Evolutionary conservation across 352 stramenopile species (phyloP), one percentile per base, ranked within the genome.

Genomic region (Phytophthora fragariaefolia): DNA sequence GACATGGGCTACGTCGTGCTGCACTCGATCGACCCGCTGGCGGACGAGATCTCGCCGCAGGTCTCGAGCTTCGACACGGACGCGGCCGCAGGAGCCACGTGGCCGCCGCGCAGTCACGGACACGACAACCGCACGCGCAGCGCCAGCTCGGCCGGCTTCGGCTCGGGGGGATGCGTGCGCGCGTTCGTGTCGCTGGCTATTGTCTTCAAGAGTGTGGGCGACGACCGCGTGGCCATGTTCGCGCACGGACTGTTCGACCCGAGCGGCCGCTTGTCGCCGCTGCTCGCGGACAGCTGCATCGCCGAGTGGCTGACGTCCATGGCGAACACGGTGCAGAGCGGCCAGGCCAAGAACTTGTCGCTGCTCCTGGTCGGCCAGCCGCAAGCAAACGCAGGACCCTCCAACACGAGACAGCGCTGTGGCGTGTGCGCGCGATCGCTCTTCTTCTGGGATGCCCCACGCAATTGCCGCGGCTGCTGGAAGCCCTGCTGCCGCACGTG

Each of bases 341-440:
- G 85, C 5, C 82, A 93, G 30, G 83, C 85, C 28, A 93, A 93
- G 80, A 91, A 85, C 58, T 64, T 93, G 30, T 87, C 85, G 24
- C 57, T 80, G 42, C 63, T 92, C 36, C 68, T 93, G 18, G 63
- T 80, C 63, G 61, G 79, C 51, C 45, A 69, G 22, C 63, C 50
- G 15, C 34, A 78, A 9, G 2, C 28, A 13, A 45, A 17, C 32
- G 9, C 20, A 26, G 52, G 68, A 8, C 34, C 51, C 9, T 62
- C 38, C 1, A 60, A 15, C 43, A 50, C 62, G 1, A 54, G 65
- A 55, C 38, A 64, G 49, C 71, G 69, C n/a, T 93, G 85, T 36
- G 79, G 73, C 0, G 77, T 93, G 0, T 93, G 85, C 17, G 78
- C 78, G 27, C 66, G 74, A 12, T 53, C 64, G 10, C 71, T 90